Evolutionary conservation across 768 basidiomycete species (phyloP).

Genomic region (Hirschioporus abietinus): DNA sequence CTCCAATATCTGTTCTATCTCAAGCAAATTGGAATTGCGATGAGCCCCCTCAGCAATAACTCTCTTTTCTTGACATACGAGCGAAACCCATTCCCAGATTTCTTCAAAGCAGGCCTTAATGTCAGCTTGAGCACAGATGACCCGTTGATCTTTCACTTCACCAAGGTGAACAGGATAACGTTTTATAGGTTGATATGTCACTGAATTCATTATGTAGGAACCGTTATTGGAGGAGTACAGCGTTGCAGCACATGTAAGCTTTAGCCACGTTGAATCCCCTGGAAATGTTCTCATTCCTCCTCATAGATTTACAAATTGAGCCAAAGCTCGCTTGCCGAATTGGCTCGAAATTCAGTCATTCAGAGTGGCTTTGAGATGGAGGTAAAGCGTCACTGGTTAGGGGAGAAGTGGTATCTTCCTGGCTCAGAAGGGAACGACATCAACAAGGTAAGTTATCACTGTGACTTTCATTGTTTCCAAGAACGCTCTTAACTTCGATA

Average conservation of each 20-base stretch:
- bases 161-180: slow-evolving; percentile 54
- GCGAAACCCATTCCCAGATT: slow-evolving; percentile 93
- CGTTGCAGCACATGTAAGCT: slow-evolving; percentile 87
- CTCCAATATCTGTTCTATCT: slow-evolving; percentile 96
- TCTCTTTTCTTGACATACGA: slow-evolving; percentile 96
- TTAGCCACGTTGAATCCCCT: neutral
- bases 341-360: slow-evolving; percentile 93
- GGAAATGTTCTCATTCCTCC: neutral
- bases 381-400: slow-evolving; percentile 92
- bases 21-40: slow-evolving; percentile 96
- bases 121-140: slow-evolving; percentile 96
- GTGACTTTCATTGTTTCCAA: neutral
- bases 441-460: slow-evolving; percentile 58
- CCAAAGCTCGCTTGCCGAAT: slow-evolving; percentile 89
- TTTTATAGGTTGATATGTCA: too few species aligned
- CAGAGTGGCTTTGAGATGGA: slow-evolving; percentile 99
- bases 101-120: slow-evolving; percentile 94
- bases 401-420: slow-evolving; percentile 87
- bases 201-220: too few species aligned
- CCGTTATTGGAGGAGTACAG: slow-evolving; percentile 95
- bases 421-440: slow-evolving; percentile 95
- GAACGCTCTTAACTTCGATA: slow-evolving; percentile 5
- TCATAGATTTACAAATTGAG: slow-evolving; percentile 91
- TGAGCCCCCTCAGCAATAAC: slow-evolving; percentile 98
- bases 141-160: slow-evolving; percentile 96